Conservation (phyloP, 2,329 filamentous ascomycete species). For the Aspergillus sp. region DNA sequence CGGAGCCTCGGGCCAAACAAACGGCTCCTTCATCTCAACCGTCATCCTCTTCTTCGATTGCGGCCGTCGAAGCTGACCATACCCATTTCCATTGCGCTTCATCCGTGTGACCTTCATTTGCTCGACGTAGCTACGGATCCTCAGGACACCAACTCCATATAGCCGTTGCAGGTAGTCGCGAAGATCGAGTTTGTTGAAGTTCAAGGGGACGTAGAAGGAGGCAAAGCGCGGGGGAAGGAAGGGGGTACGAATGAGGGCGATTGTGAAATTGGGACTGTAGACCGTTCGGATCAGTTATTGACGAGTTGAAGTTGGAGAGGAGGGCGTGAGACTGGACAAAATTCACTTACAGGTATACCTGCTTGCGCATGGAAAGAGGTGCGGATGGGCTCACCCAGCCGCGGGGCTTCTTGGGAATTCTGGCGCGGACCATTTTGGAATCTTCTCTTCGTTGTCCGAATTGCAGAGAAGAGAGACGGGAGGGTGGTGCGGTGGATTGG, state of each 20-base stretch:
- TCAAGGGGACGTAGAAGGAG: slow-evolving; percentile 86
- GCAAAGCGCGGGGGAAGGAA: slow-evolving; percentile 78
- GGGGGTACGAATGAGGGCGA: slow-evolving; percentile 76
- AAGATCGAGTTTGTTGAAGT: slow-evolving; percentile 94
- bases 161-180: slow-evolving; percentile 90
- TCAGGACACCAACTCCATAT: slow-evolving; percentile 75
- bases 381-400: slow-evolving; percentile 31
- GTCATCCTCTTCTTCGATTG: slow-evolving; percentile 88
- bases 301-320: neutral
- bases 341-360: slow-evolving; percentile 60
- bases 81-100: slow-evolving; percentile 41
- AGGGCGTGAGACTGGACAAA: neutral
- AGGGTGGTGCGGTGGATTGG: slow-evolving; percentile 12
- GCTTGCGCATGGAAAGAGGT: slow-evolving; percentile 43
- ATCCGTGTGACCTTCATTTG: slow-evolving; percentile 64
- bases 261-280: slow-evolving; percentile 75
- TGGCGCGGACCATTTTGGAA: slow-evolving; percentile 37
- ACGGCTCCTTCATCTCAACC: slow-evolving; percentile 83
- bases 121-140: slow-evolving; percentile 80
- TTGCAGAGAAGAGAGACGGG: neutral
- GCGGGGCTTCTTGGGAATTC: slow-evolving; percentile 32
- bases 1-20: slow-evolving; percentile 80
- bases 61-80: slow-evolving; percentile 69
- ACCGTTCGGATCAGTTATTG: neutral
- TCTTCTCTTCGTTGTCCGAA: neutral